These are phyloP conservation scores for Aureobasidium uvarum DNA, from an alignment of 2,329 filamentous ascomycete species.

Conservation along the genomic window DNA sequence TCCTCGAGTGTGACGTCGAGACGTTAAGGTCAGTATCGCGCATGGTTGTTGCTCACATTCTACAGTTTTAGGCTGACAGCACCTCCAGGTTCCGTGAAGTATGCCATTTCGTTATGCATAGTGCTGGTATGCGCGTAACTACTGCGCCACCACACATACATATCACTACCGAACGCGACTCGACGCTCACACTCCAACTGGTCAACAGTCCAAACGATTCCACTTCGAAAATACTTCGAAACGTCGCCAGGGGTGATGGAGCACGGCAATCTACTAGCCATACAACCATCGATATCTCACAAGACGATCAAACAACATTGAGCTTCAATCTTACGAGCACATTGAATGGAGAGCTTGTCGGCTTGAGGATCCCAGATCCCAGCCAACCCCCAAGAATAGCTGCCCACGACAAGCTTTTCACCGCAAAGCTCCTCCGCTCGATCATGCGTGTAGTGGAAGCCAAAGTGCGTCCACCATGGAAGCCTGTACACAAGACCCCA, in stretches of 20 bases:
- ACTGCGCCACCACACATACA: conserved; percentile 50
- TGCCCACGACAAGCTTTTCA: conserved; percentile 40
- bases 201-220: background rate
- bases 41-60: background rate
- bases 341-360: conserved; percentile 33
- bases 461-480: conserved; percentile 43
- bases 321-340: conserved; percentile 31
- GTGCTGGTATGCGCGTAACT: conserved; percentile 51
- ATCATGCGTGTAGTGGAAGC: conserved; percentile 53
- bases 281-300: conserved; percentile 20
- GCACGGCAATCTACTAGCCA: conserved; percentile 13
- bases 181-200: conserved; percentile 49
- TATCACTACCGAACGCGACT: conserved; percentile 56
- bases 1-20: conserved; percentile 42
- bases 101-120: conserved; percentile 36
- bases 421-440: conserved; percentile 44
- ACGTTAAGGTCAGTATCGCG: conserved; percentile 15
- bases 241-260: conserved; percentile 11
- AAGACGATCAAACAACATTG: conserved; percentile 22
- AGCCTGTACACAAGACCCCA: conserved; percentile 35
- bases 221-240: background rate
- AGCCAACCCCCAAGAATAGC: conserved; percentile 16
- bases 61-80: background rate
- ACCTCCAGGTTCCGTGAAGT: conserved; percentile 24
- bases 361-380: conserved; percentile 29